A percentile compares a stretch with the other conserved stretches of the same genome.
Evolutionary conservation across 1,284 basidiomycete species (phyloP).

Genomic region (Ustilago bromivora): DNA sequence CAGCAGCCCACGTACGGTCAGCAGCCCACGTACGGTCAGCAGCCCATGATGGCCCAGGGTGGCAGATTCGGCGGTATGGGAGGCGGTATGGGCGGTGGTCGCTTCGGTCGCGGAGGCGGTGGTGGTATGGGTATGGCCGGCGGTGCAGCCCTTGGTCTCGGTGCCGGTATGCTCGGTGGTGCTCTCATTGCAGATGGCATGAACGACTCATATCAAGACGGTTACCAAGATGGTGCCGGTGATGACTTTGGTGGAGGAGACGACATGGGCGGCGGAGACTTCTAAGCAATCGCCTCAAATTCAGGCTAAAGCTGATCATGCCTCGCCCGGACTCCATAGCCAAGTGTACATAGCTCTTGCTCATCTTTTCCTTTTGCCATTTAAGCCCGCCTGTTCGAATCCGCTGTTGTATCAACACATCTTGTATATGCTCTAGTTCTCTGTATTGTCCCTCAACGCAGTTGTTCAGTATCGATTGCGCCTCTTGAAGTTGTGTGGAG

Average conservation of each 20-base stretch:
- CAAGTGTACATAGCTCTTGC: neutral
- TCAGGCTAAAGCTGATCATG: neutral
- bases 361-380: neutral
- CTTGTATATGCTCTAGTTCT: neutral
- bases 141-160: slow-evolving; percentile 54
- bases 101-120: slow-evolving; percentile 41
- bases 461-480: neutral
- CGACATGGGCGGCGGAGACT: slow-evolving; percentile 22
- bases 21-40: slow-evolving; percentile 50
- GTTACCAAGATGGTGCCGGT: slow-evolving; percentile 59
- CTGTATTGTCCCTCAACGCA: neutral
- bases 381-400: neutral
- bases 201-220: slow-evolving; percentile 63
- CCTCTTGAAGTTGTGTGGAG: neutral
- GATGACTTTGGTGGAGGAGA: slow-evolving; percentile 41
- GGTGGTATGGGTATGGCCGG: slow-evolving; percentile 58
- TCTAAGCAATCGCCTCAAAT: slow-evolving; percentile 7
- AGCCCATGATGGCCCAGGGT: slow-evolving; percentile 44
- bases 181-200: slow-evolving; percentile 55
- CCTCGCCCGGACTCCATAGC: neutral
- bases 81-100: slow-evolving; percentile 27
- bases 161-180: slow-evolving; percentile 62
- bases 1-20: slow-evolving; percentile 52
- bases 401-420: neutral
- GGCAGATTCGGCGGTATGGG: slow-evolving; percentile 42